Evolutionary conservation across 805 yeast genomes (phyloP), one percentile per base, ranked within the genome.

Genomic region (Geotrichum ghanense): DNA sequence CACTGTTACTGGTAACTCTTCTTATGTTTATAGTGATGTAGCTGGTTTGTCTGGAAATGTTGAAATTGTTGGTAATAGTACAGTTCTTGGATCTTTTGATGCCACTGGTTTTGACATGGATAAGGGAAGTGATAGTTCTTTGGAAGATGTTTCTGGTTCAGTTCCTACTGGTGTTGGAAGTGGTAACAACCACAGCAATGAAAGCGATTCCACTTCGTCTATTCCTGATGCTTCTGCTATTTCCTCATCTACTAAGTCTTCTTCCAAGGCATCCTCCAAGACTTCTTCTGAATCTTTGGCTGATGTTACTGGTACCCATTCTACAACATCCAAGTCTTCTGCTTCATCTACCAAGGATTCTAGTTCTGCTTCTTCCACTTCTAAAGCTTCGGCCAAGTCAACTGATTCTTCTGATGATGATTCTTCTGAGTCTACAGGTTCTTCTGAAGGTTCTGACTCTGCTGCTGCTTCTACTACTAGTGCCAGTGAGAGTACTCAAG

Each of bases 61-160:
- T 42, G 70, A 69, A 57, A 70, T 88, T 56, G 75, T 88, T 19
- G 76, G 81, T 58, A 75, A 78, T 44, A 68, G 69, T 55, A 75
- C 88, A 3, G 65, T 73, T 57, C 65, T 88, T 50, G 82, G 77
- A 12, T 70, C 76, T 40, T 58, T 62, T 14, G 78, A 73, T 24
- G 83, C 79, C 25, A 68, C 80, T 23, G 96, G 96, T 9, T 66
- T 76, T 43, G 73, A 84, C 51, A 57, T 60, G 47, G 50, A 49
- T 41, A 62, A 34, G 26, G 49, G 43, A 12, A 6, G n/a, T 25
- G 48, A 46, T n/a, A 22, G 42, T 17, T 23, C 20, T 37, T 43
- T 46, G 26, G 40, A 45, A 24, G 44, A 43, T 39, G 47, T 46
- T 21, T 35, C 48, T 22, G 46, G 48, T 19, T 20, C 43, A 17